These are phyloP conservation scores for Coccomyxa sp. DNA, from an alignment of 139 green algal genomes.

Conservation along the genomic window DNA sequence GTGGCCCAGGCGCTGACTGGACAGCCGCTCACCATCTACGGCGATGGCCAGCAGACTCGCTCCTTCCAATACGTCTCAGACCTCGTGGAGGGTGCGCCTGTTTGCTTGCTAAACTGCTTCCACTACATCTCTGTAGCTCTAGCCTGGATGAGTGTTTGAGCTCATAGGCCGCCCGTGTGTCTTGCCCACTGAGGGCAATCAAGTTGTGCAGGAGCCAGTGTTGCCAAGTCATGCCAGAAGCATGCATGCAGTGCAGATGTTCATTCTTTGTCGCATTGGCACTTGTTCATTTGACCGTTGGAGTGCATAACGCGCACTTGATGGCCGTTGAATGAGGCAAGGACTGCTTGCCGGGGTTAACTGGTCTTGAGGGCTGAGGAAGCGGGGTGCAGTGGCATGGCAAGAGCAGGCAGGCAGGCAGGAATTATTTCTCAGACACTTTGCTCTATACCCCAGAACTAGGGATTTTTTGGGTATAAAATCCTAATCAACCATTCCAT, in stretches of 20 bases:
- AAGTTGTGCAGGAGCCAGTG: not conserved
- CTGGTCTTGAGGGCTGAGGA: too few species aligned
- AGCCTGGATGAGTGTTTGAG: too few species aligned
- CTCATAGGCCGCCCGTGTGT: not conserved
- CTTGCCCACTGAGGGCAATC: not conserved
- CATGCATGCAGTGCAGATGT: too few species aligned
- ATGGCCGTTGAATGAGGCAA: too few species aligned
- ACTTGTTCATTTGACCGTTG: too few species aligned
- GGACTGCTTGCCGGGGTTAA: too few species aligned
- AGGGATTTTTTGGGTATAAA: not conserved
- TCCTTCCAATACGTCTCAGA: slow-evolving; percentile 97
- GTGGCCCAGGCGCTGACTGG: slow-evolving; percentile 80
- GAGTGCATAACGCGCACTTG: too few species aligned
- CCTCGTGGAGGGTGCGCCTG: slow-evolving; percentile 55
- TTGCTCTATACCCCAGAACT: not conserved
- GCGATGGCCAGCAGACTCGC: slow-evolving; percentile 93
- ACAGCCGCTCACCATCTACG: slow-evolving; percentile 91
- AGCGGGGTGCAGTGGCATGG: too few species aligned
- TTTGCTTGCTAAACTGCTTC: not conserved
- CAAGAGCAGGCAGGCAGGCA: too few species aligned
- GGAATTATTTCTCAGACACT: not conserved
- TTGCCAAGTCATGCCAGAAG: too few species aligned
- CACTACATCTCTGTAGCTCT: not conserved
- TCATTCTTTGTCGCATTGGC: too few species aligned
- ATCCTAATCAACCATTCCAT: too few species aligned